Conservation (phyloP, 2,329 filamentous ascomycete species). For the Colletotrichum magnum region DNA sequence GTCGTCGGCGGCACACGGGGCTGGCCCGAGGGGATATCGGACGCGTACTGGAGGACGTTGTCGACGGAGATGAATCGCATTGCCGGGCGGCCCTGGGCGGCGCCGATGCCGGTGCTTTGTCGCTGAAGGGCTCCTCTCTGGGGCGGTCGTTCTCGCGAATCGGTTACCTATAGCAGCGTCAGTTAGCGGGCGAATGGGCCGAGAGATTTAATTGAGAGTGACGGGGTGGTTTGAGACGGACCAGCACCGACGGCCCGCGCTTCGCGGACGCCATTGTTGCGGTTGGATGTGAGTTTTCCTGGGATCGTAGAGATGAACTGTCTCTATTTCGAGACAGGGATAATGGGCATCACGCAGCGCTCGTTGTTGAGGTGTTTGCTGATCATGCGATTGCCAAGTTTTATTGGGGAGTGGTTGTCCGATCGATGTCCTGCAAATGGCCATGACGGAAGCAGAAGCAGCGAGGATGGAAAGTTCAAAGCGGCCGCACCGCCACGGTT, state of each 20-base stretch:
- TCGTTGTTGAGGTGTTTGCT: background rate
- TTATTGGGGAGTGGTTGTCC: conserved; percentile 24
- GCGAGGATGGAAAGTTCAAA: conserved; percentile 29
- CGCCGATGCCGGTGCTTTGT: conserved; percentile 49
- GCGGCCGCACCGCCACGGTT: conserved; percentile 29
- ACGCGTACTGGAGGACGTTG: conserved; percentile 93
- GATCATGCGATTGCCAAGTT: conserved; percentile 6
- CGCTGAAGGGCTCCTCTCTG: conserved; percentile 52
- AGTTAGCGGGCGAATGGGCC: conserved; percentile 31
- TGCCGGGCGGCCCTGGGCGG: conserved; percentile 53
- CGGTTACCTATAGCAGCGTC: conserved; percentile 51
- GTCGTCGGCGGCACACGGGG: conserved; percentile 78
- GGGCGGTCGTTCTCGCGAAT: conserved; percentile 54
- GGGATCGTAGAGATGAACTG: background rate
- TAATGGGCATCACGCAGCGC: conserved; percentile 13
- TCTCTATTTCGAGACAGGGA: conserved; percentile 14
- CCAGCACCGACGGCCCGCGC: conserved; percentile 73
- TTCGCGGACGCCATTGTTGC: conserved; percentile 61
- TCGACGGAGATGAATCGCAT: conserved; percentile 92
- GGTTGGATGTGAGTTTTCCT: background rate
- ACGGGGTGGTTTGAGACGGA: conserved; percentile 50
- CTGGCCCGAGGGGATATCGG: conserved; percentile 95
- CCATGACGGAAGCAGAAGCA: conserved; percentile 38
- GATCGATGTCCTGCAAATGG: background rate
- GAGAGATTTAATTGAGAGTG: background rate